A percentile compares a stretch with the other conserved stretches of the same genome.
These are phyloP conservation scores for Arachis monticola DNA, from an alignment of 331 rosid species.

Conservation along the genomic window DNA sequence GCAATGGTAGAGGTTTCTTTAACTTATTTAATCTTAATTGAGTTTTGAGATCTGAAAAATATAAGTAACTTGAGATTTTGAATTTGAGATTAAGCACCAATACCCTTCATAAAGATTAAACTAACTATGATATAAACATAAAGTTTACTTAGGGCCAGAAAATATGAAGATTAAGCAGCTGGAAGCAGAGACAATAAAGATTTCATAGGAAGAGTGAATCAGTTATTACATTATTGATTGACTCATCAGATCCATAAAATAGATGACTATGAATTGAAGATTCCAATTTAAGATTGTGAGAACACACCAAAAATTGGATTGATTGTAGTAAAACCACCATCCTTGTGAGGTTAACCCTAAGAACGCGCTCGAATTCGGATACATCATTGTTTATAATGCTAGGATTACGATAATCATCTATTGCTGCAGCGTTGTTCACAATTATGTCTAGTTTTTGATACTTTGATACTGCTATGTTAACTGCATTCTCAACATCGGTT, in stretches of 20 bases:
- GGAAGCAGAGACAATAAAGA: too few species aligned
- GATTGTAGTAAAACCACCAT: slow-evolving; percentile 45
- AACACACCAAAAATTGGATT: slow-evolving; percentile 45
- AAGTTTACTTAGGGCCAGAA: too few species aligned
- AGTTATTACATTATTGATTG: neutral
- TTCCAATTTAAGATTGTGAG: slow-evolving; percentile 15
- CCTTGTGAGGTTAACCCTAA: slow-evolving; percentile 36
- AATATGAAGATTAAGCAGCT: too few species aligned
- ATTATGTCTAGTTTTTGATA: slow-evolving; percentile 38
- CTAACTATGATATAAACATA: too few species aligned
- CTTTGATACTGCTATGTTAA: slow-evolving; percentile 31
- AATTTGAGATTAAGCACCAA: too few species aligned
- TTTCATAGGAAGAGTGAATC: neutral
- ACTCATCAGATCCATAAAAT: slow-evolving; percentile 47
- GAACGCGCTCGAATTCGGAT: neutral
- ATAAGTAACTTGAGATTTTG: too few species aligned
- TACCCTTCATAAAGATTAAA: too few species aligned
- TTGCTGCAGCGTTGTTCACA: slow-evolving; percentile 27
- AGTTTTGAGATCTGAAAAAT: too few species aligned
- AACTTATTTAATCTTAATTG: too few species aligned
- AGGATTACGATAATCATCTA: neutral
- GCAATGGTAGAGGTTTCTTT: too few species aligned
- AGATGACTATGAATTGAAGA: neutral
- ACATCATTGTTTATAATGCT: slow-evolving; percentile 29
- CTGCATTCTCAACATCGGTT: slow-evolving; percentile 26